Conservation (phyloP, 1,284 basidiomycete species). For the Irpex sp. region DNA sequence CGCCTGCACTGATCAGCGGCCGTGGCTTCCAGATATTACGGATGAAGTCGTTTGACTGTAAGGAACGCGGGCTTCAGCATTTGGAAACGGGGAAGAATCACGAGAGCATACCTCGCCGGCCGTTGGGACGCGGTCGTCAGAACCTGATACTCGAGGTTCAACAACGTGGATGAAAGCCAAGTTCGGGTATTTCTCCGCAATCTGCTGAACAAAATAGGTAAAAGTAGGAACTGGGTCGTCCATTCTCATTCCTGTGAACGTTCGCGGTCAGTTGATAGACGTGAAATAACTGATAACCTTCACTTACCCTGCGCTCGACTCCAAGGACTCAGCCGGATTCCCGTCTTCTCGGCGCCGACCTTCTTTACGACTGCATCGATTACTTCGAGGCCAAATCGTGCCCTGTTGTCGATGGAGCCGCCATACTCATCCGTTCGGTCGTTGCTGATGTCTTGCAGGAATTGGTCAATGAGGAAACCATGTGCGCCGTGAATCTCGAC, state of each 20-base stretch:
- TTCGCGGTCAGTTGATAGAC: too few species aligned
- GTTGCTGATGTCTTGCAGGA: constrained; percentile 37
- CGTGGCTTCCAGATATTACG: constrained; percentile 24
- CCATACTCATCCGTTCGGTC: constrained; percentile 55
- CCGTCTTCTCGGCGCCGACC: too few species aligned
- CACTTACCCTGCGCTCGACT: constrained; percentile 49
- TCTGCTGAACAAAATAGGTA: too few species aligned
- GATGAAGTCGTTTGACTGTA: constrained; percentile 26
- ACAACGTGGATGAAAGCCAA: constrained; percentile 55
- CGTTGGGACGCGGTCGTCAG: constrained; percentile 14
- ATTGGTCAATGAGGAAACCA: constrained; percentile 36
- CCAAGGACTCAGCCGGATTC: constrained; percentile 31
- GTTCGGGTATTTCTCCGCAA: constrained; percentile 33
- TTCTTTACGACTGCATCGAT: too few species aligned
- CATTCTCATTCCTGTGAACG: too few species aligned
- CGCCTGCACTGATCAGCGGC: constrained; percentile 33
- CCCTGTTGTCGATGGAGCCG: constrained; percentile 51
- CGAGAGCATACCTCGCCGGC: constrained; percentile 11
- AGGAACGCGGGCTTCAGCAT: constrained; percentile 9
- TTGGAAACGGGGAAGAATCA: not conserved
- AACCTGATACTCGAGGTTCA: constrained; percentile 30
- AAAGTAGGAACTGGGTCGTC: too few species aligned
- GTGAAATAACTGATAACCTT: too few species aligned
- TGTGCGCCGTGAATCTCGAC: constrained; percentile 17
- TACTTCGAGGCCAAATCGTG: too few species aligned